Evolutionary conservation across 768 basidiomycete genomes (phyloP).

Genomic region (Suillus bovinus): DNA sequence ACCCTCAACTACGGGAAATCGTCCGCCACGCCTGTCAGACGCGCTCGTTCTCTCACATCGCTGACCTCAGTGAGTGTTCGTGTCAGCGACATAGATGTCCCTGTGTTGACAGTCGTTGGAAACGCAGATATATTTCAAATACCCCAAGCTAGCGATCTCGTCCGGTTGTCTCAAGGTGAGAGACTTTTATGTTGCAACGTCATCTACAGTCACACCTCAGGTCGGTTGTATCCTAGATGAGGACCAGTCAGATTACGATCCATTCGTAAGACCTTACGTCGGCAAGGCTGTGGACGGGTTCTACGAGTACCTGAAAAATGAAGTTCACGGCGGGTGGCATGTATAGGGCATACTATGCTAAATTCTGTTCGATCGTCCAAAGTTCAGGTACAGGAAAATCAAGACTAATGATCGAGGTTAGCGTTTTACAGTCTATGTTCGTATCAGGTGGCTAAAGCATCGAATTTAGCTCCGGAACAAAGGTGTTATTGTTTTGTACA

Average conservation of each 20-base stretch:
- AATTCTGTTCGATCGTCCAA: slow-evolving; percentile 18
- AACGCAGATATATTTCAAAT: neutral
- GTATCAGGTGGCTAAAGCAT: neutral
- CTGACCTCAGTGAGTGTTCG: neutral
- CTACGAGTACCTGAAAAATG: slow-evolving; percentile 17
- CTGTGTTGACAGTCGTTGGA: neutral
- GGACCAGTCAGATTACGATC: neutral
- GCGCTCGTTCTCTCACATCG: neutral
- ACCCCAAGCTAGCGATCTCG: no score
- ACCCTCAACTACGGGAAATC: no score
- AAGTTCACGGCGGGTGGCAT: neutral
- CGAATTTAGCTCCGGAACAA: slow-evolving; percentile 13
- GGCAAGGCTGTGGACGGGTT: slow-evolving; percentile 17
- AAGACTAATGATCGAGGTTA: slow-evolving; percentile 15
- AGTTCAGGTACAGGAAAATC: slow-evolving; percentile 25
- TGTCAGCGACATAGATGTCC: neutral
- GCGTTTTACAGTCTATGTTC: neutral
- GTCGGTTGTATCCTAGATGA: neutral
- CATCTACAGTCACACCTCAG: neutral
- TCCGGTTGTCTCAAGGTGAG: neutral
- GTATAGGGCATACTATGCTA: slow-evolving; percentile 7
- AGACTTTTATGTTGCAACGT: neutral
- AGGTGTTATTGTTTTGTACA: slow-evolving; percentile 18
- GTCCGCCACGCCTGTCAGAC: neutral
- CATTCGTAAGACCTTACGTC: slow-evolving; percentile 6